A percentile compares a stretch with the other conserved stretches of the same genome.
Evolutionary conservation across 306 rosid genomes (phyloP).

Genomic region (Delonix regia): DNA sequence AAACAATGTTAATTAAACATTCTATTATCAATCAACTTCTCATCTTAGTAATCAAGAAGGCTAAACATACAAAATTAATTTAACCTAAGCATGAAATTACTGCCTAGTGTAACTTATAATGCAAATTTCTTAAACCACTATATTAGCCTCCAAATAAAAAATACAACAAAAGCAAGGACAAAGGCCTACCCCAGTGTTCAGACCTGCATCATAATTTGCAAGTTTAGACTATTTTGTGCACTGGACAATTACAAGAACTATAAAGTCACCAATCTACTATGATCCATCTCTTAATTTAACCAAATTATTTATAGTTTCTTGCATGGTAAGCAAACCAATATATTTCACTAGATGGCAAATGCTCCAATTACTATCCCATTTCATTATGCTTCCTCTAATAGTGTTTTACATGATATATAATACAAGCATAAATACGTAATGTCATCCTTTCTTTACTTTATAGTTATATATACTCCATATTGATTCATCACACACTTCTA

Average conservation of each 20-base stretch:
- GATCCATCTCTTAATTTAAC: background rate
- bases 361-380: background rate
- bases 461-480: background rate
- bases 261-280: background rate
- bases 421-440: background rate
- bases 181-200: background rate
- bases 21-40: too few relatives aligned
- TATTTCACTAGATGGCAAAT: background rate
- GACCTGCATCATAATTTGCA: background rate
- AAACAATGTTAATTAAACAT: too few relatives aligned
- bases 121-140: background rate
- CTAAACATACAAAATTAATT: too few relatives aligned
- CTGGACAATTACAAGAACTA: background rate
- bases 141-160: background rate
- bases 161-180: background rate
- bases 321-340: background rate
- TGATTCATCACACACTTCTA: too few relatives aligned
- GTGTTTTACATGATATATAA: background rate
- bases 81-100: too few relatives aligned
- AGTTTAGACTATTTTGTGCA: background rate
- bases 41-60: too few relatives aligned
- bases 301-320: background rate
- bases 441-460: background rate
- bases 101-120: background rate
- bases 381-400: background rate